These are phyloP conservation scores for Hypomontagnella monticulosa DNA, from an alignment of 495 filamentous ascomycete species.

Conservation along the genomic window DNA sequence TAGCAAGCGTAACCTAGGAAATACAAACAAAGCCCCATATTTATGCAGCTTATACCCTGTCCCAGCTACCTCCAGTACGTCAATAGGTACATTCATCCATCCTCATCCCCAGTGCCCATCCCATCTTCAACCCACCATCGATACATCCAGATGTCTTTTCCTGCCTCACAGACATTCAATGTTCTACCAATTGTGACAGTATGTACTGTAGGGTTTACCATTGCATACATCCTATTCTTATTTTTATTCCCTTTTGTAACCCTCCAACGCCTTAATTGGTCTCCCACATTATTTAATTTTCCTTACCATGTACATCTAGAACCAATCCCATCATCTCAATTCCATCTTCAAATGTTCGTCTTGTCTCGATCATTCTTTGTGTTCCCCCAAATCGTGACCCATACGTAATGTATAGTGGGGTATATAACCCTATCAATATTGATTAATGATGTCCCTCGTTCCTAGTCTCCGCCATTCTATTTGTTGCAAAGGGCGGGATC, in stretches of 20 bases:
- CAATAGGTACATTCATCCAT: no score
- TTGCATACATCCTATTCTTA: background rate
- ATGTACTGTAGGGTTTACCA: no score
- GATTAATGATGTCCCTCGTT: conserved; percentile 16
- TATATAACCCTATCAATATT: background rate
- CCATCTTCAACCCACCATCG: no score
- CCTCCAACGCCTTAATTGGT: background rate
- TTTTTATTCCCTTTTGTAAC: background rate
- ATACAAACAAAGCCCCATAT: conserved; percentile 18
- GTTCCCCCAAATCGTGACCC: background rate
- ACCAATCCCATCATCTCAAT: background rate
- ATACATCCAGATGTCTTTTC: conserved; percentile 12
- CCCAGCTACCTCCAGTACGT: no score
- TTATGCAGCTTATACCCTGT: conserved; percentile 5
- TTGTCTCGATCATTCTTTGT: conserved; percentile 4
- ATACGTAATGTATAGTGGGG: conserved; percentile 1
- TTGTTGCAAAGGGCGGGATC: conserved; percentile 31
- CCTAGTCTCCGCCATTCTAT: conserved; percentile 29
- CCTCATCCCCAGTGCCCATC: no score
- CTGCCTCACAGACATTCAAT: background rate
- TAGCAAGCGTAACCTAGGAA: conserved; percentile 5
- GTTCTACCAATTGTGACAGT: no score
- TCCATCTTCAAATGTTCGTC: background rate
- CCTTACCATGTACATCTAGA: background rate
- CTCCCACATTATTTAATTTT: background rate